Conservation (phyloP, 164 flowering plant species). For the Litsea cubeba region DNA sequence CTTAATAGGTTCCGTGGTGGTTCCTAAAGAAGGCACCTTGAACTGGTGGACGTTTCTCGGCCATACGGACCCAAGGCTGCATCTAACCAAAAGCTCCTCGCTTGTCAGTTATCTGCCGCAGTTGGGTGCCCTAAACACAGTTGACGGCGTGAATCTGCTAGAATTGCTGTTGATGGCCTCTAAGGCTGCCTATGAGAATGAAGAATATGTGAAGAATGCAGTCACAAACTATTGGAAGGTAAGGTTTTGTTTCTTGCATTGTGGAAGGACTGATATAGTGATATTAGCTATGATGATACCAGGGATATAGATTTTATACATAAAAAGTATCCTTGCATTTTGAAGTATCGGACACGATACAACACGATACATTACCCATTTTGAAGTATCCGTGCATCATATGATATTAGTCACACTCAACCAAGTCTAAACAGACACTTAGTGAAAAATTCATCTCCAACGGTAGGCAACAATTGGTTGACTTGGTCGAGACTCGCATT, state of each 20-base stretch:
- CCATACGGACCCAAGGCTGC: slow-evolving; percentile 13
- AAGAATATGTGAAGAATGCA: slow-evolving; percentile 14
- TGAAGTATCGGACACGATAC: no score
- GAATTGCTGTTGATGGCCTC: slow-evolving; percentile 40
- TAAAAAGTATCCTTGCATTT: no score
- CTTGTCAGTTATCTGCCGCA: background rate
- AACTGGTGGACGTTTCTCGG: slow-evolving; percentile 12
- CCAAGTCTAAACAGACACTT: no score
- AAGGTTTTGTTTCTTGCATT: background rate
- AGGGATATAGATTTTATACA: no score
- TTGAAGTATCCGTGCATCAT: no score
- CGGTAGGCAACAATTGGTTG: no score
- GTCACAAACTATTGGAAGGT: slow-evolving; percentile 44
- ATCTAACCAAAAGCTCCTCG: slow-evolving; percentile 10
- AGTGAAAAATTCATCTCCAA: no score
- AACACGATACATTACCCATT: no score
- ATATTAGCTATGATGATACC: no score
- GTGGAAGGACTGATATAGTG: no score
- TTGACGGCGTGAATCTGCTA: background rate
- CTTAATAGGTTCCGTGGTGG: slow-evolving; percentile 12
- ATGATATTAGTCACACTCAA: no score
- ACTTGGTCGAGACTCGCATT: no score
- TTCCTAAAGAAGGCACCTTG: slow-evolving; percentile 7
- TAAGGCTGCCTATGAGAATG: slow-evolving; percentile 44
- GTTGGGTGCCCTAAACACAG: background rate